phyloP scores from a whole-genome alignment of 1,284 basidiomycete species.

The Moesziomyces globuligerus region DNA sequence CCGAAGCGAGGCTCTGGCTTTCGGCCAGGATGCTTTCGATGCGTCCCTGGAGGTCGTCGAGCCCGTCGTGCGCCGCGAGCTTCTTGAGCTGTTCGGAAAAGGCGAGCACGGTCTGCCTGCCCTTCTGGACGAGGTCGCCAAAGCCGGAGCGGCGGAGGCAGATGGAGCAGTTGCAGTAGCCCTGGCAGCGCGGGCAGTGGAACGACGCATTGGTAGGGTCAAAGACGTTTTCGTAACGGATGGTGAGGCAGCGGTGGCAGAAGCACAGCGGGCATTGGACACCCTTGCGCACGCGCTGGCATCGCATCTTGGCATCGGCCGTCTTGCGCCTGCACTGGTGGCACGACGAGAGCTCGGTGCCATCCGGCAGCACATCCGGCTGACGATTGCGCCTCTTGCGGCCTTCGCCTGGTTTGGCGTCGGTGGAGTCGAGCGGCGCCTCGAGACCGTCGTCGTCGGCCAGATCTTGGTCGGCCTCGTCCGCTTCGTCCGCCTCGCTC shows the following conservation, averaged over 20 bases:
- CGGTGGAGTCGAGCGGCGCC: too few relatives aligned
- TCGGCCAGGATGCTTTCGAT: slow-evolving; percentile 8
- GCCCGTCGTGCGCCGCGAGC: slow-evolving; percentile 1
- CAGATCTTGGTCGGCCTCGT: background rate
- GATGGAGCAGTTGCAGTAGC: slow-evolving; percentile 50
- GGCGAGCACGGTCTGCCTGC: slow-evolving; percentile 11
- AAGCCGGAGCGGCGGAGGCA: slow-evolving; percentile 31
- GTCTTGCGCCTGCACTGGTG: slow-evolving; percentile 52
- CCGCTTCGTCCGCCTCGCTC: slow-evolving; percentile 35
- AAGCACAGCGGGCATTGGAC: slow-evolving; percentile 25
- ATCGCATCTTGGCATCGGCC: slow-evolving; percentile 42
- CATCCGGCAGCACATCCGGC: slow-evolving; percentile 21
- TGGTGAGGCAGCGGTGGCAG: slow-evolving; percentile 36
- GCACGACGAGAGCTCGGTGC: slow-evolving; percentile 31
- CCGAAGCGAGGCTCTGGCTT: background rate
- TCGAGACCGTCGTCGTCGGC: slow-evolving; percentile 1
- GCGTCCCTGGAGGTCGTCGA: slow-evolving; percentile 8
- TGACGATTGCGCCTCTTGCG: slow-evolving; percentile 13
- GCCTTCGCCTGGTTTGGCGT: slow-evolving; percentile 13
- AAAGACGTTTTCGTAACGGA: slow-evolving; percentile 30
- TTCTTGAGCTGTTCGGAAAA: slow-evolving; percentile 16
- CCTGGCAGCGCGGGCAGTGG: slow-evolving; percentile 41
- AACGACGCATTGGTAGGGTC: slow-evolving; percentile 24
- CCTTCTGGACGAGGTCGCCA: slow-evolving; percentile 17
- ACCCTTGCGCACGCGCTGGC: slow-evolving; percentile 14